Evolutionary conservation across 2,329 filamentous ascomycete genomes (phyloP).

Genomic region (Chaetothyriales sp.): DNA sequence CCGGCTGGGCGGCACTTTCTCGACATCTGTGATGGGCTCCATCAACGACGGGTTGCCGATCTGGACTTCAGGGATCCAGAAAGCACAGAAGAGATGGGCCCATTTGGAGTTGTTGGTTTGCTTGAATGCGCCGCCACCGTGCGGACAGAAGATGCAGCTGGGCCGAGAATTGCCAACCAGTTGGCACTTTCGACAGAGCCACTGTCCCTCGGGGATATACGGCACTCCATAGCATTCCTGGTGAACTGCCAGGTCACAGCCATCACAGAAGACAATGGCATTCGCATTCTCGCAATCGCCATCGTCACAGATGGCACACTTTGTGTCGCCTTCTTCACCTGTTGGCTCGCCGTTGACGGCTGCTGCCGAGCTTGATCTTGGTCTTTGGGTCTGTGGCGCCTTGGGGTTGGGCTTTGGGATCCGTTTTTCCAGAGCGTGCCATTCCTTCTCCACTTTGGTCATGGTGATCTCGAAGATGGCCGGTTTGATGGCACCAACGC

Average conservation of each 20-base stretch:
- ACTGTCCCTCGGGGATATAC: conserved; percentile 96
- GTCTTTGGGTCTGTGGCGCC: conserved; percentile 83
- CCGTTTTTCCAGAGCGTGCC: conserved; percentile 86
- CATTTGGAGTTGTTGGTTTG: conserved; percentile 93
- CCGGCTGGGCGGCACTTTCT: conserved; percentile 85
- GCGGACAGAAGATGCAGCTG: conserved; percentile 96
- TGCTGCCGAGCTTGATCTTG: conserved; percentile 81
- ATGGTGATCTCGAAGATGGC: conserved; percentile 96
- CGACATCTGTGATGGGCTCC: conserved; percentile 95
- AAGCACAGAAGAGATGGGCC: conserved; percentile 89
- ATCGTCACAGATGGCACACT: conserved; percentile 94
- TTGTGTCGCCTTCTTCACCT: conserved; percentile 90
- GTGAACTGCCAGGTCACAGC: conserved; percentile 91
- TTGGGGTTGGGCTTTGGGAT: conserved; percentile 97
- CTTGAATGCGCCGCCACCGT: conserved; percentile 94
- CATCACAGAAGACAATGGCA: conserved; percentile 96
- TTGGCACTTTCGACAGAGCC: conserved; percentile 94
- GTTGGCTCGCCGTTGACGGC: conserved; percentile 84
- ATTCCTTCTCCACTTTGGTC: conserved; percentile 98
- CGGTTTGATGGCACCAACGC: conserved; percentile 70
- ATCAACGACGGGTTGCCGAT: conserved; percentile 94
- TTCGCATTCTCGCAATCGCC: conserved; percentile 99
- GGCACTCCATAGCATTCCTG: conserved; percentile 98
- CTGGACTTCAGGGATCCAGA: conserved; percentile 96
- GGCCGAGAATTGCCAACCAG: conserved; percentile 82